These are phyloP conservation scores for Xylariaceae sp. DNA, from an alignment of 2,329 filamentous ascomycete genomes.

Conservation along the genomic window DNA sequence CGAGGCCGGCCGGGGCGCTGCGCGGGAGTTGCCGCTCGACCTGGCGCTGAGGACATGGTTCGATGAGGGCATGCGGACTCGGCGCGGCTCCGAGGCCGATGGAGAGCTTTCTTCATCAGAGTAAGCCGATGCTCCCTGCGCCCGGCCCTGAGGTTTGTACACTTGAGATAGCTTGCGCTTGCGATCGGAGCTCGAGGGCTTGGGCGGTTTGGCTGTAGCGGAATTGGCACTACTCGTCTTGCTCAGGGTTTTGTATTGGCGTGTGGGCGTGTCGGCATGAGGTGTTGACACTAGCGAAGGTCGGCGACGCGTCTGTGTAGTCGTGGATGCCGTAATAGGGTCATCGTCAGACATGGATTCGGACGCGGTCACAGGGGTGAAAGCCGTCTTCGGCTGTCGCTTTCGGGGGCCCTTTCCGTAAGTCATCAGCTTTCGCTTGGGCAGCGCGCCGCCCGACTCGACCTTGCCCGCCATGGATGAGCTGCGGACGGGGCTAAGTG, in stretches of 20 bases:
- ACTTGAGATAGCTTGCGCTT: slow-evolving; percentile 25
- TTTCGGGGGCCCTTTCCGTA: slow-evolving; percentile 22
- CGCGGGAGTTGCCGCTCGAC: slow-evolving; percentile 7
- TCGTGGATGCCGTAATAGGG: slow-evolving; percentile 13
- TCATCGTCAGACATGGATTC: slow-evolving; percentile 23
- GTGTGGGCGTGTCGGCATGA: slow-evolving; percentile 8
- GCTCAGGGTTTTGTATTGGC: slow-evolving; percentile 8
- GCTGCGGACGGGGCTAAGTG: too few relatives aligned
- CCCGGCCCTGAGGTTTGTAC: slow-evolving; percentile 15
- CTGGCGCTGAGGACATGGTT: slow-evolving; percentile 5
- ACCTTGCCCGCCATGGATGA: slow-evolving; percentile 16
- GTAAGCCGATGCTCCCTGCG: slow-evolving; percentile 9
- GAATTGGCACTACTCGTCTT: too few relatives aligned
- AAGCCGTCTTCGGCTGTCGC: slow-evolving; percentile 18
- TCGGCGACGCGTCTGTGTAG: slow-evolving; percentile 11
- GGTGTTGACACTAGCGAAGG: slow-evolving; percentile 14
- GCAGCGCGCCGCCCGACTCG: slow-evolving; percentile 18
- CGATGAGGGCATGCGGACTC: slow-evolving; percentile 15
- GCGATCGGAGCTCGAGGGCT: slow-evolving; percentile 12
- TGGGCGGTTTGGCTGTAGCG: too few relatives aligned
- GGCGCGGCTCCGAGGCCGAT: slow-evolving; percentile 12
- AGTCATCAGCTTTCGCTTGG: slow-evolving; percentile 19
- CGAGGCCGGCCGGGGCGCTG: slow-evolving; percentile 9
- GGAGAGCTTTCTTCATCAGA: slow-evolving; percentile 9
- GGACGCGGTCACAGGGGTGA: slow-evolving; percentile 16